Conservation (phyloP, 768 basidiomycete genomes). For the Suillus fuscotomentosus region DNA sequence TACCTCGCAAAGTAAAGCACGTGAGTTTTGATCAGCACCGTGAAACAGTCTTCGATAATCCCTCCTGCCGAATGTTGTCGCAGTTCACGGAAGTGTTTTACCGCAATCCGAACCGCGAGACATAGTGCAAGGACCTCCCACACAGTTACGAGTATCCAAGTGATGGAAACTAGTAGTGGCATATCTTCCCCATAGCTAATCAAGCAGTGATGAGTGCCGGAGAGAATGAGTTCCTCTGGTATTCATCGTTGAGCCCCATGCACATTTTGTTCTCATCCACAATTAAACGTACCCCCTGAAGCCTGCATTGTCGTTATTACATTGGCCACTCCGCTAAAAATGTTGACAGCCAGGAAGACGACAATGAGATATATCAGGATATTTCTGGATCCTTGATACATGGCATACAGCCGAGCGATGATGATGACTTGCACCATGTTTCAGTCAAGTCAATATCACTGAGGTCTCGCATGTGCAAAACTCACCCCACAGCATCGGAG, state of each 20-base stretch:
- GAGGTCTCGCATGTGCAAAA: neutral
- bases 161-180: neutral
- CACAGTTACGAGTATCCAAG: no score
- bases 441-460: neutral
- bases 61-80: no score
- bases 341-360: neutral
- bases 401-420: neutral
- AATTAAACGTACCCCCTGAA: no score
- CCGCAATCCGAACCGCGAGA: no score
- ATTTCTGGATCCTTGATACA: neutral
- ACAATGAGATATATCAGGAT: neutral
- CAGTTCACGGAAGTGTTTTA: no score
- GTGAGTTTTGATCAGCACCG: no score
- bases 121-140: no score
- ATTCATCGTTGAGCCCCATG: neutral
- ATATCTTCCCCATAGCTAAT: neutral
- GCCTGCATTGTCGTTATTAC: no score
- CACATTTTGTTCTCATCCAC: no score
- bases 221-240: neutral
- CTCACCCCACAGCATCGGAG: neutral
- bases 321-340: neutral
- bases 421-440: neutral
- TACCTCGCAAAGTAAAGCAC: no score
- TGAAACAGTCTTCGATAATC: no score
- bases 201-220: neutral